A percentile compares a stretch with the other conserved stretches of the same genome.
phyloP scores from a whole-genome alignment of 2,329 filamentous ascomycete species.

The Fusarium coffeatum region DNA sequence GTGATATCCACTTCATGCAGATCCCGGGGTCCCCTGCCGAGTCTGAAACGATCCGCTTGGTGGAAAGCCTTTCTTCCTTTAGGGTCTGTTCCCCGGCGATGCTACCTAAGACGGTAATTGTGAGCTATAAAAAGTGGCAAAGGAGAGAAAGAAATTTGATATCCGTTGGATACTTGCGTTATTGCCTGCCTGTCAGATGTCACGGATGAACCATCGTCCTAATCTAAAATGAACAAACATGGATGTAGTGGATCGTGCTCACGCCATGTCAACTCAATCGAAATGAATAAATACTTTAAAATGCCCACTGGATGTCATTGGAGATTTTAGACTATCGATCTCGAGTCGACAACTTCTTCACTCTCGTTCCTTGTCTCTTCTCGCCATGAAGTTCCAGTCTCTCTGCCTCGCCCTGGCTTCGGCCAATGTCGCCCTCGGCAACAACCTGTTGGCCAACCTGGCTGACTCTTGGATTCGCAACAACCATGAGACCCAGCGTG shows the following conservation, averaged over 20 bases:
- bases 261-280: slow-evolving; percentile 1
- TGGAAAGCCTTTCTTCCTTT: neutral
- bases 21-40: neutral
- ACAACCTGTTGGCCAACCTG: slow-evolving; percentile 28
- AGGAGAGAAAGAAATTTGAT: neutral
- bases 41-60: slow-evolving; percentile 5
- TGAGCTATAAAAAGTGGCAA: slow-evolving; percentile 5
- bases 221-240: slow-evolving; percentile 3
- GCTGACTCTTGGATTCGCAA: slow-evolving; percentile 42
- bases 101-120: slow-evolving; percentile 2
- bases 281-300: slow-evolving; percentile 9
- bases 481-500: slow-evolving; percentile 35
- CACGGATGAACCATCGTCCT: neutral
- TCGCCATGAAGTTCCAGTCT: slow-evolving; percentile 39
- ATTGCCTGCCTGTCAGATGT: neutral
- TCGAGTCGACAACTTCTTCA: slow-evolving; percentile 20
- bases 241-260: slow-evolving; percentile 11
- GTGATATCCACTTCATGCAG: neutral
- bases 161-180: neutral
- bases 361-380: neutral
- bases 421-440: slow-evolving; percentile 28
- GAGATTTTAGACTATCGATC: slow-evolving; percentile 1
- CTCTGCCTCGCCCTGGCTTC: slow-evolving; percentile 32
- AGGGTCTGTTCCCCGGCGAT: neutral
- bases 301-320: neutral